Base-by-base conservation (phyloP, 225 moss, liverwort and hornwort species). In the Bryoerythrophyllum caledonicum region DNA sequence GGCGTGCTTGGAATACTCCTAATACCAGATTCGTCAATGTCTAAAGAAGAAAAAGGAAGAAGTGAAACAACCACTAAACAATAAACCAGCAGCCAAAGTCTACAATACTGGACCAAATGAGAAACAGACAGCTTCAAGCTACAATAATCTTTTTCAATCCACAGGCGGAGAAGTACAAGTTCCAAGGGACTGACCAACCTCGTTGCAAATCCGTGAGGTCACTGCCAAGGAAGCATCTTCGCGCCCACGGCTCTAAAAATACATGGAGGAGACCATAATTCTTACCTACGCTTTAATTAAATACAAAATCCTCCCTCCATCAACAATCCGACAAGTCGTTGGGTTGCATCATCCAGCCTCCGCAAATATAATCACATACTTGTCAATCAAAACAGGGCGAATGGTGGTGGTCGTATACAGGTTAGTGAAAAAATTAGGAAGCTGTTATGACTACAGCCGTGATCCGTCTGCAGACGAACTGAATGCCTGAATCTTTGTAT, bases 401-500 rank as follows among this genome's bases (percentile, higher is more conserved):
- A 63, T 65, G 60, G 74, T 68, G 72, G 74, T 65, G 74, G 62
- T 41, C 72, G 52, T 43, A 62, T 12, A 34, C 6, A 20, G 46
- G 32, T 32, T 3, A 67, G 56, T 68, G 41, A 17, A 80, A 68
- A 71, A 82, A 48, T n/a, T 54, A 74, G 53, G n/a, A n/a, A n/a
- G n/a, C n/a, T n/a, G 34, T 5, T 6, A 34, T 8, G 38, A 38
- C 77, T 85, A 80, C 60, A 68, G 61, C 44, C 63, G 35, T 49
- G 77, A 16, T 66, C 60, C 48, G 58, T 53, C 30, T 64, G 49
- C 34, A 65, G 77, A 75, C 48, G 77, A 74, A 24, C 62, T 61
- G 60, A 80, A 74, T 23, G 85, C 63, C 65, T 78, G 78, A 70
- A 80, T 76, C 78, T 88, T 88, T n/a, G 66, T 68, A 73, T 88